These are phyloP conservation scores for Boeremia lycopersici DNA, from an alignment of 2,329 filamentous ascomycete genomes.

Conservation along the genomic window DNA sequence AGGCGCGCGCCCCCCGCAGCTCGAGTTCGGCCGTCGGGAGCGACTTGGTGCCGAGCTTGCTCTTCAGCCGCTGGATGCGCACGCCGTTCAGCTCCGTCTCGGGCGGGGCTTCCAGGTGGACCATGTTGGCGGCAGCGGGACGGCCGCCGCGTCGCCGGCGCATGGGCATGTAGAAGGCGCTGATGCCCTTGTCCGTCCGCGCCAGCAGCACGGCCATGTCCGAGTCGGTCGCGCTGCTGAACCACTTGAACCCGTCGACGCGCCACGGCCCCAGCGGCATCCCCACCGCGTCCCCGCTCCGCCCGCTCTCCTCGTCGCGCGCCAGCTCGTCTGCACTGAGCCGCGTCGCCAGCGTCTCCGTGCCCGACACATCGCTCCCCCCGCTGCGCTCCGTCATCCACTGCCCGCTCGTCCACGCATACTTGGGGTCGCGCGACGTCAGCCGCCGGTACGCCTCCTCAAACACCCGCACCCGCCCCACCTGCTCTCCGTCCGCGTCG, in stretches of 20 bases:
- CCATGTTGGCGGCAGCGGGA: neutral
- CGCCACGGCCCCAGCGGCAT: slow-evolving; percentile 62
- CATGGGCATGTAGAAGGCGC: slow-evolving; percentile 70
- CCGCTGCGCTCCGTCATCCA: slow-evolving; percentile 79
- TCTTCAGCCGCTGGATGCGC: slow-evolving; percentile 71
- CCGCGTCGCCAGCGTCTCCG: slow-evolving; percentile 64
- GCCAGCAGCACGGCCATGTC: slow-evolving; percentile 70
- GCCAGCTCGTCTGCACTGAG: slow-evolving; percentile 28
- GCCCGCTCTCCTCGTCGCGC: slow-evolving; percentile 27
- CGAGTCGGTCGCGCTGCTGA: slow-evolving; percentile 69
- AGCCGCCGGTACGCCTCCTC: slow-evolving; percentile 61
- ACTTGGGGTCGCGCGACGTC: slow-evolving; percentile 56
- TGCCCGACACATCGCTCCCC: slow-evolving; percentile 71
- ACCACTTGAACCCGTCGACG: slow-evolving; percentile 74
- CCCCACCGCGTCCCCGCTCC: slow-evolving; percentile 35
- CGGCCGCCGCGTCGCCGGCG: slow-evolving; percentile 44
- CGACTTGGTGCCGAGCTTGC: slow-evolving; percentile 72
- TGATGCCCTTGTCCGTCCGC: slow-evolving; percentile 60
- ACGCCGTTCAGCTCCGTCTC: slow-evolving; percentile 67
- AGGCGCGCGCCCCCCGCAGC: slow-evolving; percentile 45
- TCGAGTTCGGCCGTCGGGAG: slow-evolving; percentile 76
- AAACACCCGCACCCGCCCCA: slow-evolving; percentile 52
- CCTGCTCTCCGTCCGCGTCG: slow-evolving; percentile 34
- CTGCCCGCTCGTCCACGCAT: slow-evolving; percentile 73
- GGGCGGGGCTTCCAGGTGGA: slow-evolving; percentile 22